Conservation (phyloP, 2,329 filamentous ascomycete species). For the Penicillium vulpinum region DNA sequence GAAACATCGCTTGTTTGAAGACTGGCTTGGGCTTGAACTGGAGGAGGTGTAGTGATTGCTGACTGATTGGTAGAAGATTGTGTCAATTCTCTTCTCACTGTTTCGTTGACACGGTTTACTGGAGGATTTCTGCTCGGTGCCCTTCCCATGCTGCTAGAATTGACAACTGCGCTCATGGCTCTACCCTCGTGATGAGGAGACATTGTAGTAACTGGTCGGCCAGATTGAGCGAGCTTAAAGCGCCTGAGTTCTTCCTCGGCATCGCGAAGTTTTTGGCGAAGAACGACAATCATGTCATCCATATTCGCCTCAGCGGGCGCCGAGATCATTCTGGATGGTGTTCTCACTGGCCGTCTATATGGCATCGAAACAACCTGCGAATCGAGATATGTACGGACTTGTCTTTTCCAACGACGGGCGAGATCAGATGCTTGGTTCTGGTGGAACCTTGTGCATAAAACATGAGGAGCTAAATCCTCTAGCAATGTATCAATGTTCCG, state of each 20-base stretch:
- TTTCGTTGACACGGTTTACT: not conserved
- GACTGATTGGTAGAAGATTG: not conserved
- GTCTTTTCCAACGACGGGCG: slow-evolving; percentile 8
- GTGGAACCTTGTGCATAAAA: slow-evolving; percentile 23
- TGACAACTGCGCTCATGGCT: not conserved
- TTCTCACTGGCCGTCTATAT: not conserved
- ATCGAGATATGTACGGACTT: slow-evolving; percentile 4
- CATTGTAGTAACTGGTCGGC: not conserved
- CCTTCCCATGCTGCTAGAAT: not conserved
- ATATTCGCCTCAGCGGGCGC: not conserved
- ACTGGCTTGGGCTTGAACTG: not conserved
- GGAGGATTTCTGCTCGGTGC: not conserved
- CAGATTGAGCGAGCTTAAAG: not conserved
- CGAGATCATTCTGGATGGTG: not conserved
- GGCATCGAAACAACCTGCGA: not conserved
- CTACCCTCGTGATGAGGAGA: not conserved
- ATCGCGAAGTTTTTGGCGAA: not conserved
- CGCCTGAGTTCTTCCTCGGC: not conserved
- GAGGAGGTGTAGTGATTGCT: not conserved
- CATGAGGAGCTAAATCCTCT: slow-evolving; percentile 22
- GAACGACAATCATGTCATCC: not conserved
- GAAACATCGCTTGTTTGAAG: not conserved
- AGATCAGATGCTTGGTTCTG: slow-evolving; percentile 20
- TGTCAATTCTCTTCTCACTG: not conserved
- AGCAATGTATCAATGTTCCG: slow-evolving; percentile 15